These are phyloP conservation scores for Chlorella sp. DNA, from an alignment of 139 green algal genomes.

Conservation along the genomic window DNA sequence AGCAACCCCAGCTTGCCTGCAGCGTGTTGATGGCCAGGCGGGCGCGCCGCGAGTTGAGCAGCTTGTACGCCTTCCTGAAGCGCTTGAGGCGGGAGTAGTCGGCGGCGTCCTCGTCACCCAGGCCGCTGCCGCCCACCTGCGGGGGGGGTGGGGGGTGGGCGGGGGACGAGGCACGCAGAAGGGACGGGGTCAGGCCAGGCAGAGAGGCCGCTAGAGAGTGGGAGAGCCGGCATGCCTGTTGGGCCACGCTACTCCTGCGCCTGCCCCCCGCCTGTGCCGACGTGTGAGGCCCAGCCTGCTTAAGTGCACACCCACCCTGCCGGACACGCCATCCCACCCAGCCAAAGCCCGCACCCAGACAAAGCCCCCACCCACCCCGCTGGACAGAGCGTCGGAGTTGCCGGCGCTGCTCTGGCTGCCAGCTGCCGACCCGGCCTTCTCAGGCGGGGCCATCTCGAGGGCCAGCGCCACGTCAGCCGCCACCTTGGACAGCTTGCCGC, in stretches of 20 bases:
- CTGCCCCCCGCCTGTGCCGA: no score
- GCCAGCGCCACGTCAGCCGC: neutral
- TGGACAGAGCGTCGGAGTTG: neutral
- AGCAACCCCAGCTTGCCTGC: neutral
- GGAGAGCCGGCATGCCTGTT: neutral
- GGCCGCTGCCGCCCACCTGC: neutral
- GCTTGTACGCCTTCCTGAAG: slow-evolving; percentile 24
- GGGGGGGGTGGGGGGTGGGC: neutral
- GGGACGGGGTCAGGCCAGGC: no score
- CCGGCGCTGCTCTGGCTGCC: slow-evolving; percentile 2
- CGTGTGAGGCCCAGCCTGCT: no score
- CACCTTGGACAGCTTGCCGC: neutral
- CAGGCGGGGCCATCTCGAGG: neutral
- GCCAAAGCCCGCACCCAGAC: neutral
- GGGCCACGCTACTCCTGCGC: neutral
- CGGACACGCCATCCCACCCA: neutral
- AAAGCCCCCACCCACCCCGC: neutral
- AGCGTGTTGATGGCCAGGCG: slow-evolving; percentile 19
- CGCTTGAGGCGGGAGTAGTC: slow-evolving; percentile 25
- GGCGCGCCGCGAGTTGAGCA: slow-evolving; percentile 6
- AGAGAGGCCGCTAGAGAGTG: no score
- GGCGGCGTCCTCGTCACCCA: neutral
- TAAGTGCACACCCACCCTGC: no score
- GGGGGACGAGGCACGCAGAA: neutral
- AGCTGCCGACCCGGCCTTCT: neutral